A percentile compares a stretch with the other conserved stretches of the same genome.
Evolutionary conservation across 345 rosid species (phyloP).

Genomic region (Luvunga scandens): DNA sequence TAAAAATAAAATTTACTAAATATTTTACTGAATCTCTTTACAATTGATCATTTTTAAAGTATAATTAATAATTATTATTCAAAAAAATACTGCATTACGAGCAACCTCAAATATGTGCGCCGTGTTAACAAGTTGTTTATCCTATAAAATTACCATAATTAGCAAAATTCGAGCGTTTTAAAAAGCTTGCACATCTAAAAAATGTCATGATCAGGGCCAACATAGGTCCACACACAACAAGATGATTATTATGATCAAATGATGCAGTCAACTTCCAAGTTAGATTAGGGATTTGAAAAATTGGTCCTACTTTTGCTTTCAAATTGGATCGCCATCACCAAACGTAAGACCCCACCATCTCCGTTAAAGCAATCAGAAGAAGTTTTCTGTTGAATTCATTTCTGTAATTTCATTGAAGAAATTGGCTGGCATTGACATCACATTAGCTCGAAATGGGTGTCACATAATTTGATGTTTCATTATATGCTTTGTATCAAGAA

Average conservation of each 20-base stretch:
- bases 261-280: conserved; percentile 20
- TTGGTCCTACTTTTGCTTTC: background rate
- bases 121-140: no score
- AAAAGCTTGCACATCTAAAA: background rate
- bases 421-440: background rate
- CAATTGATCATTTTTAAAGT: no score
- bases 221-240: background rate
- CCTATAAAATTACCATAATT: background rate
- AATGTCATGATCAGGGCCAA: background rate
- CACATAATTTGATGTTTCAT: conserved; percentile 7
- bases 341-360: background rate
- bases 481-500: background rate
- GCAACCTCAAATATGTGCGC: no score
- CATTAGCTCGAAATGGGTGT: background rate
- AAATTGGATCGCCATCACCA: background rate
- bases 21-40: no score
- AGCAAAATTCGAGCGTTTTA: background rate
- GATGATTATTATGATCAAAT: conserved; percentile 18
- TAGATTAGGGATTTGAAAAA: background rate
- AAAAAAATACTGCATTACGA: no score
- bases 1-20: no score
- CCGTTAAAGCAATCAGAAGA: background rate
- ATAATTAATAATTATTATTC: no score
- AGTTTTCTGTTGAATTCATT: background rate
- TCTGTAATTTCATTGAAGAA: background rate